Conservation (phyloP, 2,329 filamentous ascomycete species). For the Microcera coccophila region DNA sequence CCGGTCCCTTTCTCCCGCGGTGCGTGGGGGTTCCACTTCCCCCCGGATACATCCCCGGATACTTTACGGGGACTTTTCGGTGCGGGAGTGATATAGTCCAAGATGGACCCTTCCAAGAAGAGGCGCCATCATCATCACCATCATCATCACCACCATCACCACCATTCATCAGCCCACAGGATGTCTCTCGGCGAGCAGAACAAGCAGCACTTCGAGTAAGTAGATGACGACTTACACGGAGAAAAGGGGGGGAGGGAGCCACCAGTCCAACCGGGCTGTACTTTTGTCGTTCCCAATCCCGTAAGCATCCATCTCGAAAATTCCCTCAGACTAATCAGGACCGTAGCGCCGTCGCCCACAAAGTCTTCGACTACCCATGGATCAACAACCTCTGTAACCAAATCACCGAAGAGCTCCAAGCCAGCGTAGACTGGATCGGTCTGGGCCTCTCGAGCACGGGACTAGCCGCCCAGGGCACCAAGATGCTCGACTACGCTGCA, state of each 20-base stretch:
- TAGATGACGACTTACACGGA: not conserved
- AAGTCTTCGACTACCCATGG: slow-evolving; percentile 22
- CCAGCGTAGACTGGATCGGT: slow-evolving; percentile 27
- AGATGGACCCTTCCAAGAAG: slow-evolving; percentile 15
- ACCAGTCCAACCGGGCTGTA: no score
- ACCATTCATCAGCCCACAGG: slow-evolving; percentile 11
- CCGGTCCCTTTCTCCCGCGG: no score
- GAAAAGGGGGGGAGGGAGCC: no score
- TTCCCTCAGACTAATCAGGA: not conserved
- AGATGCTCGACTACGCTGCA: slow-evolving; percentile 32
- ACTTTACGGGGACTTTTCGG: slow-evolving; percentile 4
- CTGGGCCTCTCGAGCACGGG: slow-evolving; percentile 6
- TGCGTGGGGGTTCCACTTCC: no score
- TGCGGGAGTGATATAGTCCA: slow-evolving; percentile 1
- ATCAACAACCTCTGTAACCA: slow-evolving; percentile 23
- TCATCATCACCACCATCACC: slow-evolving; percentile 20
- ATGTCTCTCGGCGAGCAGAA: slow-evolving; percentile 21
- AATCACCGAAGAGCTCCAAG: slow-evolving; percentile 22
- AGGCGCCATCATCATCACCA: slow-evolving; percentile 19
- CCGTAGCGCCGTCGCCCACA: slow-evolving; percentile 16
- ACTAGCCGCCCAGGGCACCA: slow-evolving; percentile 3
- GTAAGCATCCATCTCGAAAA: not conserved
- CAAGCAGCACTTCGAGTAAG: slow-evolving; percentile 27
- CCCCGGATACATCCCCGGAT: no score
- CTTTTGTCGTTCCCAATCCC: accelerated